Conservation (phyloP, 148 eudicot species). For the Silene uniflora region DNA sequence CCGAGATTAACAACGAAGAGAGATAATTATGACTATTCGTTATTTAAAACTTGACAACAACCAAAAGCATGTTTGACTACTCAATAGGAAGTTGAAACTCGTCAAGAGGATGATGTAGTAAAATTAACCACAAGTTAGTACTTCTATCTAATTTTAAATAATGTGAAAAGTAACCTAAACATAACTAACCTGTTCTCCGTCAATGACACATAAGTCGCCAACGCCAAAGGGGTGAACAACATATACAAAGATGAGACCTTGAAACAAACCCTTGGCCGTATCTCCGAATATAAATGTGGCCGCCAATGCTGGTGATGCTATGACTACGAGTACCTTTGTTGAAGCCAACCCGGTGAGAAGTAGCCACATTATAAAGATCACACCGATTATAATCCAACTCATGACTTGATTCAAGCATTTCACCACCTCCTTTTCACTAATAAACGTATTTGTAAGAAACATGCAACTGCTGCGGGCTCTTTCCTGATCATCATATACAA, state of each 20-base stretch:
- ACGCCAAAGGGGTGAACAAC: slow-evolving; percentile 47
- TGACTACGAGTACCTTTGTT: slow-evolving; percentile 36
- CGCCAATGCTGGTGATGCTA: slow-evolving; percentile 45
- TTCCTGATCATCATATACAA: slow-evolving; percentile 5
- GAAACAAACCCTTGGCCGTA: slow-evolving; percentile 41
- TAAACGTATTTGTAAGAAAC: slow-evolving; percentile 4
- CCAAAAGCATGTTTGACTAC: not conserved
- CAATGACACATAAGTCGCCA: slow-evolving; percentile 50
- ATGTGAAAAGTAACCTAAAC: not conserved
- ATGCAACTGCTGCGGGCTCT: slow-evolving; percentile 1
- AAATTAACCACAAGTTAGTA: no score
- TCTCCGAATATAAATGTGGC: slow-evolving; percentile 48
- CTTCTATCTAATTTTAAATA: no score
- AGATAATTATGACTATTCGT: no score
- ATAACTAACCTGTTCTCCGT: slow-evolving; percentile 17
- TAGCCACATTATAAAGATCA: slow-evolving; percentile 39
- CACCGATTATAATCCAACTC: slow-evolving; percentile 27
- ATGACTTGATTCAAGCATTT: slow-evolving; percentile 43
- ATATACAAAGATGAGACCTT: slow-evolving; percentile 46
- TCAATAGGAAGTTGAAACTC: no score
- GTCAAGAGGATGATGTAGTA: no score
- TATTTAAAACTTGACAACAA: no score
- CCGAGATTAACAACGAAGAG: no score
- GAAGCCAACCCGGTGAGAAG: slow-evolving; percentile 45
- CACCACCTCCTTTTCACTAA: slow-evolving; percentile 28